Evolutionary conservation across 179 eudicot species (phyloP), one percentile per base, ranked within the genome.

Genomic region (Beta macrorhiza): DNA sequence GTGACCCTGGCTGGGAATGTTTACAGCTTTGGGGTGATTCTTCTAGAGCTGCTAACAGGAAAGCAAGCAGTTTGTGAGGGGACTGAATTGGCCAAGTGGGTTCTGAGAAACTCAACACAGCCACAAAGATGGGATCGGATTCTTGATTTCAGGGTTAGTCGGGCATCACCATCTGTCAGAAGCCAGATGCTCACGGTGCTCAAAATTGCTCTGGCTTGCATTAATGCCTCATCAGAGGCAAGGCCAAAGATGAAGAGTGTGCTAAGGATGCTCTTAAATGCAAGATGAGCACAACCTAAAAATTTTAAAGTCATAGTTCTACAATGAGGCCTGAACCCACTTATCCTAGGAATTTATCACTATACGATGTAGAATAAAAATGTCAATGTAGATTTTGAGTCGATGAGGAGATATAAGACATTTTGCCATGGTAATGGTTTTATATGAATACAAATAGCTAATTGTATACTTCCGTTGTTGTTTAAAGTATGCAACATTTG

Each of bases 181-280:
- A 91, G 86, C 78, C 97, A 92, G 87, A 95, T 95, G 98, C 79
- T 93, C 51, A 88, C 91, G 14, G 91, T 93, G 75, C 91, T 93
- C 78, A 87, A 87, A 83, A 87, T 92, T 49, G 99, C 98, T 79
- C 77, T 93, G 69, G 90, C 91, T 75, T 95, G 99, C 84, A 92
- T 95, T 44, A 89, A 85, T 76, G 52, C 87, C 83, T 90, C 97
- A 42, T 90, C 98, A 11, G 91, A 89, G 57, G 91, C 87, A 62
- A 90, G 99, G 82, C 99, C 99, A 13, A 91, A 90, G 83, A 86
- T 90, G 88, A 93, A 90, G 85, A 93, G 89, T 73, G 90, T 95
- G 57, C 86, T 92, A 52, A 84, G 92, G 78, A 91, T 91, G 99
- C 92, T 95, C 57, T 89, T 93, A 61, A 91, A 90, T 74, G 89